Conservation (phyloP, 108 stramenopile genomes). For the Cyclotella choctawhatcheeana region DNA sequence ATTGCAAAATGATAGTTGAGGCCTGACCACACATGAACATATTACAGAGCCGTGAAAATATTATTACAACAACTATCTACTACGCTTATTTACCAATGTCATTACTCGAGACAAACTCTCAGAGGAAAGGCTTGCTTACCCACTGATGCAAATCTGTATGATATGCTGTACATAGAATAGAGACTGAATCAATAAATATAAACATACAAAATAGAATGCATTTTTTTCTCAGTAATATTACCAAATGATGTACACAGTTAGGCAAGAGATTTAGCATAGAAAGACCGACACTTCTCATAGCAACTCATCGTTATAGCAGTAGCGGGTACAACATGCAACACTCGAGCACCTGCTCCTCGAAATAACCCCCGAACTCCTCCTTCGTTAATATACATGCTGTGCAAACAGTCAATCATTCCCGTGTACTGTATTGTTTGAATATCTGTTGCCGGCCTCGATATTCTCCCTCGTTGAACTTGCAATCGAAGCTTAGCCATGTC, state of each 20-base stretch:
- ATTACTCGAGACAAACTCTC: too few species aligned
- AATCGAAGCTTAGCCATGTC: slow-evolving; percentile 96
- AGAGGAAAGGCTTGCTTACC: too few species aligned
- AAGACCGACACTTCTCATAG: slow-evolving; percentile 80
- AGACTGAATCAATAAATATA: too few species aligned
- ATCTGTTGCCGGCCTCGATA: slow-evolving; percentile 11
- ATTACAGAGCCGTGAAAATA: too few species aligned
- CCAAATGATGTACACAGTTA: neutral
- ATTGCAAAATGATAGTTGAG: too few species aligned
- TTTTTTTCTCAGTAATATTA: too few species aligned
- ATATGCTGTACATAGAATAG: too few species aligned
- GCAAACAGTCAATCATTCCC: slow-evolving; percentile 79
- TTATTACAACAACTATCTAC: too few species aligned
- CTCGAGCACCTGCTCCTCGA: slow-evolving; percentile 94
- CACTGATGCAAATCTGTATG: too few species aligned
- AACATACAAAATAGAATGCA: too few species aligned
- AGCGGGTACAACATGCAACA: slow-evolving; percentile 91
- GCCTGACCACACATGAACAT: too few species aligned
- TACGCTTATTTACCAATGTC: too few species aligned
- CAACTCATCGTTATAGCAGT: slow-evolving; percentile 95
- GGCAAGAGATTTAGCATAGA: slow-evolving; percentile 38
- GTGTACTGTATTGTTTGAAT: slow-evolving; percentile 38
- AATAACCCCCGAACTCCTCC: slow-evolving; percentile 89
- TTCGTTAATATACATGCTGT: slow-evolving; percentile 40
- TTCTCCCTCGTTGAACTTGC: slow-evolving; percentile 86